These are phyloP conservation scores for Hylodesmum podocarpum DNA, from an alignment of 306 rosid genomes.

Conservation along the genomic window DNA sequence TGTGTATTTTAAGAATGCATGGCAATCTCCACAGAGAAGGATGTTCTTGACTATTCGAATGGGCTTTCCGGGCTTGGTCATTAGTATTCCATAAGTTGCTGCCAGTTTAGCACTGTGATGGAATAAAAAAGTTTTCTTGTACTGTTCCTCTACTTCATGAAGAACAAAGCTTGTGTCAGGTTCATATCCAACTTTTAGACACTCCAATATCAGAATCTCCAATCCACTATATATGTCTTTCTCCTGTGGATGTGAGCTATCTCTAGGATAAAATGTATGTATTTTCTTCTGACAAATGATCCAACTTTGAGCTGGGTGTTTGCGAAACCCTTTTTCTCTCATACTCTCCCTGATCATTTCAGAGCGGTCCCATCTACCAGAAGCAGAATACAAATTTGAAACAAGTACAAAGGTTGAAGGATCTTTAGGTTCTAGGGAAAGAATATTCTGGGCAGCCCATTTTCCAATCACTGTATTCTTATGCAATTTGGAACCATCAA, in stretches of 20 bases:
- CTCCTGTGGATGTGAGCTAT: conserved; percentile 67
- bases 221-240: conserved; percentile 80
- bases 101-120: conserved; percentile 74
- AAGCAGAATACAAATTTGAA: conserved; percentile 82
- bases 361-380: conserved; percentile 86
- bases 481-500: conserved; percentile 66
- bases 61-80: conserved; percentile 62
- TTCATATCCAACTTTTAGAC: conserved; percentile 74
- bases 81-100: conserved; percentile 72
- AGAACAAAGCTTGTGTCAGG: conserved; percentile 82
- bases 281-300: conserved; percentile 56
- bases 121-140: conserved; percentile 68
- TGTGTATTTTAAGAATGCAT: conserved; percentile 68
- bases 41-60: conserved; percentile 72
- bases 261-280: conserved; percentile 80
- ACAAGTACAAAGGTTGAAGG: conserved; percentile 71
- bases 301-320: conserved; percentile 85
- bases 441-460: conserved; percentile 55
- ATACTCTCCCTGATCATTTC: conserved; percentile 66
- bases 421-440: conserved; percentile 68
- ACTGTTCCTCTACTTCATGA: conserved; percentile 87
- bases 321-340: conserved; percentile 73
- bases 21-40: conserved; percentile 87
- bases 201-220: conserved; percentile 75
- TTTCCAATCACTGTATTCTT: conserved; percentile 55